A percentile compares a stretch with the other conserved stretches of the same genome.
phyloP scores from a whole-genome alignment of 495 filamentous ascomycete species.

The Cercophora newfieldiana region DNA sequence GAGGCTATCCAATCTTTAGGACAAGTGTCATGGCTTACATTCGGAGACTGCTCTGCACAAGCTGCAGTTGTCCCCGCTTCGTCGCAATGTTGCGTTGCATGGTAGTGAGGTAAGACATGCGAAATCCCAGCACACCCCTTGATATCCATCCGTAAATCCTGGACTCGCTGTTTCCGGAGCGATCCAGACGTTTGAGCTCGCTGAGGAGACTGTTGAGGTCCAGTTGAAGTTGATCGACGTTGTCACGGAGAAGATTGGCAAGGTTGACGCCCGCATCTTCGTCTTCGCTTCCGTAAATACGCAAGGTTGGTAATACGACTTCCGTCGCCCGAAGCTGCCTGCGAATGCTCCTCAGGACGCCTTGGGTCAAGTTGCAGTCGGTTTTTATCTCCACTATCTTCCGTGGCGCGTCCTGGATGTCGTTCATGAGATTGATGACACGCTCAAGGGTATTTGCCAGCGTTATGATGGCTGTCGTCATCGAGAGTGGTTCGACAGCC shows the following conservation, averaged over 20 bases:
- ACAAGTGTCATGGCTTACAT: constrained; percentile 5
- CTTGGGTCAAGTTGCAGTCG: constrained; percentile 6
- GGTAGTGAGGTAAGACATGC: constrained; percentile 6
- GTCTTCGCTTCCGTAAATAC: not conserved
- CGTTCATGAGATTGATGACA: not conserved
- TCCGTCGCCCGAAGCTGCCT: constrained; percentile 2
- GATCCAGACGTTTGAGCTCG: not conserved
- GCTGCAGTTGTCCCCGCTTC: constrained; percentile 7
- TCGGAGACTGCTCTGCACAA: constrained; percentile 5
- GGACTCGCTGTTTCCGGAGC: not conserved
- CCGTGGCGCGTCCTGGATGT: constrained; percentile 2
- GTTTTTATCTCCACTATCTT: constrained; percentile 7
- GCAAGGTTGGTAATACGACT: not conserved
- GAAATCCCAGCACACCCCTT: constrained; percentile 5
- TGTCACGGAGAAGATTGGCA: constrained; percentile 3
- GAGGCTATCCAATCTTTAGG: too few relatives aligned
- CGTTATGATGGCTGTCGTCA: constrained; percentile 17
- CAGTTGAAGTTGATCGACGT: constrained; percentile 5
- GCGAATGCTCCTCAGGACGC: constrained; percentile 9
- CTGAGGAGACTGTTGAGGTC: constrained; percentile 6
- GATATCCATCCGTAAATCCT: not conserved
- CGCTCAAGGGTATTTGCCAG: constrained; percentile 1
- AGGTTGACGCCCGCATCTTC: constrained; percentile 3
- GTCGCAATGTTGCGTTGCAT: constrained; percentile 16
- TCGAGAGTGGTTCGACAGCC: constrained; percentile 14